Conservation (phyloP, 345 rosid genomes). For the Populus alba region DNA sequence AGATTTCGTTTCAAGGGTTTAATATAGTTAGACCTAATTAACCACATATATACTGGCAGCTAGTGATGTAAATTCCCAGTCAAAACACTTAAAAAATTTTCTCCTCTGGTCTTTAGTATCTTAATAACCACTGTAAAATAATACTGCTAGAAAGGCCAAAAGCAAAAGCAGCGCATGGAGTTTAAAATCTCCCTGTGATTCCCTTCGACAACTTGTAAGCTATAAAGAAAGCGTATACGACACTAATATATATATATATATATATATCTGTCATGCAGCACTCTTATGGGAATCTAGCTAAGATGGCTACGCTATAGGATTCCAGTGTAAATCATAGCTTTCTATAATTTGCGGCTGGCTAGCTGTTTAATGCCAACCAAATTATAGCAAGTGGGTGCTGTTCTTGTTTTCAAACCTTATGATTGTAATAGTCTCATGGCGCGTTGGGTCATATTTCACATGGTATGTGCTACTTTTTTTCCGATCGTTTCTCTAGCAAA, state of each 20-base stretch:
- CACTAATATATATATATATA: background rate
- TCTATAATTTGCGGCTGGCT: conserved; percentile 17
- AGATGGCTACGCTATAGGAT: conserved; percentile 3
- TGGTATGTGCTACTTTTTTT: background rate
- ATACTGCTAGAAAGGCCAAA: background rate
- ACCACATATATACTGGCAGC: background rate
- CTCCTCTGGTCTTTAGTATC: background rate
- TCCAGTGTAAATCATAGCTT: background rate
- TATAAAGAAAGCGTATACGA: too few species aligned
- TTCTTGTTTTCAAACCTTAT: background rate
- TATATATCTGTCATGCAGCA: background rate
- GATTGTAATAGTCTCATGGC: conserved; percentile 5
- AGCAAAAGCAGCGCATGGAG: background rate
- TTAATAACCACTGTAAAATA: background rate
- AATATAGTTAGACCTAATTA: background rate
- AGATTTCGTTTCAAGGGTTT: background rate
- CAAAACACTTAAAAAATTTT: background rate
- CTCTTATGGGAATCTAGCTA: conserved; percentile 9
- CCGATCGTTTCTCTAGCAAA: background rate
- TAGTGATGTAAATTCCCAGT: background rate
- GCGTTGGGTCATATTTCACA: conserved; percentile 7
- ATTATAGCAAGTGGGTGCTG: background rate
- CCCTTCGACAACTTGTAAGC: background rate
- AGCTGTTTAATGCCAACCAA: background rate
- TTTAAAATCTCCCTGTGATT: conserved; percentile 4